Evolutionary conservation across 176 grass and related monocot genomes (phyloP), one percentile per base, ranked within the genome.

Genomic region (Musa schizocarpa): DNA sequence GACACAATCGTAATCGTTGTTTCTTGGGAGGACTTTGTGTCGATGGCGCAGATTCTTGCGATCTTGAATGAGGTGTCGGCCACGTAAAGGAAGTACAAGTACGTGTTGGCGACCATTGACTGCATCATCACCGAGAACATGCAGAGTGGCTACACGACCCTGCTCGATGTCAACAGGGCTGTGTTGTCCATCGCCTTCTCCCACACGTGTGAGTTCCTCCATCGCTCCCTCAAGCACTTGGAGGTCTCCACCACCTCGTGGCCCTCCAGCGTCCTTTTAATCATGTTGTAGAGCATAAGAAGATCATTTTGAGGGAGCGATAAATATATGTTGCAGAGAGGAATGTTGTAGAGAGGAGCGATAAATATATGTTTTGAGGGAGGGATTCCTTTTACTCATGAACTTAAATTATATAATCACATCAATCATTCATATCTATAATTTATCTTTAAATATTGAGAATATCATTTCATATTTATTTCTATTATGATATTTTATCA

Each of bases 51-150:
- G 72, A 74, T 77, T 19, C 50, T 85, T 9, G 66, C 52, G 61
- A 63, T 79, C 9, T 43, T 85, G 13, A 85, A 85, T n/a, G 64
- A 85, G 53, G 75, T 85, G 49, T 78, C 78, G 2, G 65, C 65
- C 21, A 77, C 73, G 52, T 85, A 78, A 16, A 63, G 83, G 50
- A 85, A 85, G 65, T 85, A 85, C 1, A 77, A 85, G 51, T 85
- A 72, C 64, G 83, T 85, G 71, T 52, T 85, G 21, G 78, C 73
- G 26, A 27, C 66, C 48, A 77, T 78, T 26, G 83, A 85, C 11
- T 65, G 83, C 9, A 69, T 85, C 54, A 43, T 85, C 2, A 22
- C 53, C 29, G 73, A 85, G 54, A 85, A 85, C 72, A 54, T 81
- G 63, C 73, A 81, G 65, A 10, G 51, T 11, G 78, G 65, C 23